Evolutionary conservation across 2,329 filamentous ascomycete species (phyloP).

Genomic region (Penicillium psychrosexuale): DNA sequence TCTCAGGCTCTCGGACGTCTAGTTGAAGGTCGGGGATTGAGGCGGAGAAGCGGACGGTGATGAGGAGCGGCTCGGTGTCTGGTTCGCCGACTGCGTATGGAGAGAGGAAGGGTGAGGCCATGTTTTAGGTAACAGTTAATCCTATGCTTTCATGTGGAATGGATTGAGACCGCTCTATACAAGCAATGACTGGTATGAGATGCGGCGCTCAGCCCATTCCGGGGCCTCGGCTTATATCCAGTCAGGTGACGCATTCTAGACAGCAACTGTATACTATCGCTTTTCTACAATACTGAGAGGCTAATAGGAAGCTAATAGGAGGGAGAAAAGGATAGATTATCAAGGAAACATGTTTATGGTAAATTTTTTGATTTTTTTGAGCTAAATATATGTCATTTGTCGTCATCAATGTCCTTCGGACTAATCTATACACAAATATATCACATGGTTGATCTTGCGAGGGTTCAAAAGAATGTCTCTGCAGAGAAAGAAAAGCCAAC

Average conservation of each 20-base stretch:
- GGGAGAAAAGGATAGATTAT: neutral
- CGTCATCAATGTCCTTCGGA: constrained; percentile 14
- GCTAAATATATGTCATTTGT: constrained; percentile 1
- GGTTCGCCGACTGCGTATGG: constrained; percentile 12
- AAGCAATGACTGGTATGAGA: neutral
- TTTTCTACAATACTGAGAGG: neutral
- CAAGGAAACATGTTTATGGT: neutral
- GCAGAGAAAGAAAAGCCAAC: neutral
- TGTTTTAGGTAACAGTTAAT: constrained; percentile 7
- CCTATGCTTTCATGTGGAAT: neutral
- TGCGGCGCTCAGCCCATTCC: constrained; percentile 5
- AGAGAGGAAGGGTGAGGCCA: constrained; percentile 18
- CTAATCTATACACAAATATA: constrained; percentile 16
- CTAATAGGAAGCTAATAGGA: too few species aligned
- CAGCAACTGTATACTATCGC: neutral
- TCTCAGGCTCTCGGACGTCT: constrained; percentile 64
- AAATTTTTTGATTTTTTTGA: neutral
- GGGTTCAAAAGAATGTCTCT: neutral
- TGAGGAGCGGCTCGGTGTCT: constrained; percentile 52
- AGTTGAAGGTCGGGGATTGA: constrained; percentile 79
- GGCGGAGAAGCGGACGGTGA: constrained; percentile 88
- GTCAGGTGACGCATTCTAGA: constrained; percentile 7
- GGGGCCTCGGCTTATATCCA: neutral
- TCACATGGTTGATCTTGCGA: constrained; percentile 1
- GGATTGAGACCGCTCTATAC: neutral